phyloP scores from a whole-genome alignment of 768 basidiomycete species.

The Lactifluus volemus region DNA sequence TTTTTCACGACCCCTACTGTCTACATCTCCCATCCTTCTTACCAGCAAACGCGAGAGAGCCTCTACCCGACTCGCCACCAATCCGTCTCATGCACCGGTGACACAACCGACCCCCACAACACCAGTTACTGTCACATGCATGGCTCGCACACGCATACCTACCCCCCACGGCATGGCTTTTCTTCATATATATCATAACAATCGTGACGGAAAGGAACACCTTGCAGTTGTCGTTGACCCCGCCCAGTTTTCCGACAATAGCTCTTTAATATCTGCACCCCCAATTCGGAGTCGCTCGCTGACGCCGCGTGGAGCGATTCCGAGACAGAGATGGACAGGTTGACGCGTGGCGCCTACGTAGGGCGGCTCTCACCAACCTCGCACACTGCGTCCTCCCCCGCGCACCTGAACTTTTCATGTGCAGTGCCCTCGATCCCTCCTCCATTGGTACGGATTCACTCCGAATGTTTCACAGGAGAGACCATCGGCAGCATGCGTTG shows the following conservation, averaged over 20 bases:
- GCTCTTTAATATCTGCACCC: constrained; percentile 29
- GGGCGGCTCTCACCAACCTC: constrained; percentile 64
- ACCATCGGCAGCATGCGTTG: constrained; percentile 98
- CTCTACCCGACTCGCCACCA: constrained; percentile 1
- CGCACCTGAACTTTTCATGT: constrained; percentile 10
- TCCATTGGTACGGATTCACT: constrained; percentile 91
- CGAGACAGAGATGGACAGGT: constrained; percentile 91
- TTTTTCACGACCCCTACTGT: constrained; percentile 29
- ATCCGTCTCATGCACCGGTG: constrained; percentile 10
- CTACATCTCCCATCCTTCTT: constrained; percentile 30
- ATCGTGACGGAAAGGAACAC: constrained; percentile 88
- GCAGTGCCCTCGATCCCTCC: constrained; percentile 39
- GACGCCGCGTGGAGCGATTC: constrained; percentile 76
- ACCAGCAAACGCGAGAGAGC: constrained; percentile 32
- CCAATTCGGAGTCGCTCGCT: constrained; percentile 72
- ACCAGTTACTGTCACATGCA: constrained; percentile 73
- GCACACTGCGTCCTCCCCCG: constrained; percentile 27
- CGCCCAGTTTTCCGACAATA: constrained; percentile 59
- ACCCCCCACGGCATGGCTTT: constrained; percentile 92
- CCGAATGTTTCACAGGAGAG: constrained; percentile 98
- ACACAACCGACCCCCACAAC: constrained; percentile 15
- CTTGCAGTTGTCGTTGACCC: constrained; percentile 92
- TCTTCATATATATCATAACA: constrained; percentile 92
- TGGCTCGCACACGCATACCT: constrained; percentile 95
- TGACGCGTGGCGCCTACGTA: constrained; percentile 88